These are phyloP conservation scores for Alternaria tenuissima DNA, from an alignment of 2,329 filamentous ascomycete species.

Conservation along the genomic window DNA sequence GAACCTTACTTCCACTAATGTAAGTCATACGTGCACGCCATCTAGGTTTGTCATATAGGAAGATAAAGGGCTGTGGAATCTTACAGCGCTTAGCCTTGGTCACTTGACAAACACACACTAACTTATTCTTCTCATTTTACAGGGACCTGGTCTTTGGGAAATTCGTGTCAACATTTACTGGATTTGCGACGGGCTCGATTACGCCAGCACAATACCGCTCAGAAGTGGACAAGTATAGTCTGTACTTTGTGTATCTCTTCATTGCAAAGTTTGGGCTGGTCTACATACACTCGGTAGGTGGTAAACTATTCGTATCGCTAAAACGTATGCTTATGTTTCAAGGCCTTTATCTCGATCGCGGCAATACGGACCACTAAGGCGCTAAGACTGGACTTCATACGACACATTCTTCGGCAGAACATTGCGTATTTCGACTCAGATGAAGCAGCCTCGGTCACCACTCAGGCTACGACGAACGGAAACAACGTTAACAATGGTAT, in stretches of 20 bases:
- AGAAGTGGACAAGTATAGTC: constrained; percentile 51
- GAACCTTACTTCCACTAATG: constrained; percentile 59
- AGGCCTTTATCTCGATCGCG: constrained; percentile 57
- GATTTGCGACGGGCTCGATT: constrained; percentile 49
- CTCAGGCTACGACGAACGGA: constrained; percentile 91
- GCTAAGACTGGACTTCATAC: constrained; percentile 68
- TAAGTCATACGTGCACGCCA: neutral
- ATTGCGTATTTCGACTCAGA: constrained; percentile 73
- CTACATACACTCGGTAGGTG: constrained; percentile 55
- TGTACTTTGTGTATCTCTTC: constrained; percentile 77
- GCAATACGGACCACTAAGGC: constrained; percentile 62
- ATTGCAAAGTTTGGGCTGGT: constrained; percentile 69
- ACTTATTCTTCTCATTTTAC: neutral
- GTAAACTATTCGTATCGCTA: neutral
- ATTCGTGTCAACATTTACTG: constrained; percentile 58
- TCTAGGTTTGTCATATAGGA: neutral
- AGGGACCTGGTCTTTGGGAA: constrained; percentile 60
- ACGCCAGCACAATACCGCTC: constrained; percentile 48
- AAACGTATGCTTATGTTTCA: constrained; percentile 13
- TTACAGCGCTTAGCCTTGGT: neutral
- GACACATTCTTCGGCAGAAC: constrained; percentile 63
- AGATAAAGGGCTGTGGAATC: neutral
- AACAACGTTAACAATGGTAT: constrained; percentile 94
- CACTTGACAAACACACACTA: neutral
- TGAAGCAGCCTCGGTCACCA: constrained; percentile 91